These are phyloP conservation scores for Artemisia tridentata DNA, from an alignment of 129 eudicot genomes.

Conservation along the genomic window DNA sequence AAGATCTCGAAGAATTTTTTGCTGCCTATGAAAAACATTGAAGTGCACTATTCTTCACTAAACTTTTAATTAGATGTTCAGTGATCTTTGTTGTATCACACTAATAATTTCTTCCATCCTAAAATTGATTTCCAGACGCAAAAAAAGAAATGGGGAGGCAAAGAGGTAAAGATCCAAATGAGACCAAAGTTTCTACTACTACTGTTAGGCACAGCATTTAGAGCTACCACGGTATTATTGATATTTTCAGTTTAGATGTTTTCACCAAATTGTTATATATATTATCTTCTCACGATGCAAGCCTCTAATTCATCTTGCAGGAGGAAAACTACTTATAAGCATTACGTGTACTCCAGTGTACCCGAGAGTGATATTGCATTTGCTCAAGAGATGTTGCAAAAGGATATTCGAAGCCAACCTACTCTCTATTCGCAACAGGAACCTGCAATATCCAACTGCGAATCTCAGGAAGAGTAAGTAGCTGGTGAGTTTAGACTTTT, in stretches of 20 bases:
- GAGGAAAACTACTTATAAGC: conserved; percentile 48
- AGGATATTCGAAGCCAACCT: conserved; percentile 33
- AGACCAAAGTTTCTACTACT: conserved; percentile 6
- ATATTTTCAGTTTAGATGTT: background rate
- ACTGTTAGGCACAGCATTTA: conserved; percentile 50
- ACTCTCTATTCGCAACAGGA: conserved; percentile 31
- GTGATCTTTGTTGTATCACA: conserved; percentile 12
- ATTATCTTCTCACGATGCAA: conserved; percentile 6
- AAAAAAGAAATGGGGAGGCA: conserved; percentile 51
- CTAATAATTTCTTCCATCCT: conserved; percentile 9
- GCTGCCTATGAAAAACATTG: conserved; percentile 40
- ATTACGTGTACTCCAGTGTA: conserved; percentile 33
- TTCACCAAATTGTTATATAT: background rate
- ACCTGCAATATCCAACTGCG: conserved; percentile 16
- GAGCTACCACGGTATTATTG: conserved; percentile 60
- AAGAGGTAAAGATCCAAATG: conserved; percentile 38
- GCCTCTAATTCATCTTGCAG: conserved; percentile 29
- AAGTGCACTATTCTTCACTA: conserved; percentile 34
- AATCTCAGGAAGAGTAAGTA: conserved; percentile 32
- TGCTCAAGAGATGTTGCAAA: conserved; percentile 51
- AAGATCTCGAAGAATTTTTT: conserved; percentile 51
- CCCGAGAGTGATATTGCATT: conserved; percentile 38
- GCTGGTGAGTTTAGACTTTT: conserved; percentile 61
- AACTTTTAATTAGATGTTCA: conserved; percentile 16
- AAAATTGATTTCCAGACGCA: conserved; percentile 41